phyloP scores from a whole-genome alignment of 2,329 filamentous ascomycete species.

The Trichophyton equinum region DNA sequence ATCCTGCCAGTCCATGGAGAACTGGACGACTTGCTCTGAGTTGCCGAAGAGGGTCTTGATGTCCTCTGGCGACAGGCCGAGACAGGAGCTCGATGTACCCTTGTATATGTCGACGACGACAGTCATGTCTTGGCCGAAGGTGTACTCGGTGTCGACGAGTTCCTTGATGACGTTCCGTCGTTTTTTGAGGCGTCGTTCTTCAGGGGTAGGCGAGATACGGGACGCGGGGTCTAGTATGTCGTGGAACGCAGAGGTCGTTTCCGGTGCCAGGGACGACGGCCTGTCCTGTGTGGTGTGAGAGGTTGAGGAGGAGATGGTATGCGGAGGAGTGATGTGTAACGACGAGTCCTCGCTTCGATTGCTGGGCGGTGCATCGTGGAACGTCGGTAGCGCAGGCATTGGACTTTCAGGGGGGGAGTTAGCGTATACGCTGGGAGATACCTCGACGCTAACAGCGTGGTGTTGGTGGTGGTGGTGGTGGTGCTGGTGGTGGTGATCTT shows the following conservation, averaged over 20 bases:
- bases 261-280: not conserved
- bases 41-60: conserved; percentile 88
- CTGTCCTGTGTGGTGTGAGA: not conserved
- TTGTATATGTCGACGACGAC: conserved; percentile 97
- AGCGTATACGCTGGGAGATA: conserved; percentile 19
- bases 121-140: conserved; percentile 89
- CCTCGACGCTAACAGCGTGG: conserved; percentile 8
- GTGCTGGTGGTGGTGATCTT: conserved; percentile 1
- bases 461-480: conserved; percentile 10
- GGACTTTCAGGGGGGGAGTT: conserved; percentile 10
- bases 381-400: conserved; percentile 9
- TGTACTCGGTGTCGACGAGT: conserved; percentile 80
- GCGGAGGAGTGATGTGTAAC: conserved; percentile 22
- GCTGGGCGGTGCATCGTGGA: conserved; percentile 19
- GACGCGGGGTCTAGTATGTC: conserved; percentile 11
- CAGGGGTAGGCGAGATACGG: conserved; percentile 25
- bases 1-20: conserved; percentile 67
- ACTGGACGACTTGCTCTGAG: conserved; percentile 76
- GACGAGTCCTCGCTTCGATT: conserved; percentile 27
- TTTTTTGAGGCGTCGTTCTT: conserved; percentile 52
- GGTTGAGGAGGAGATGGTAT: conserved; percentile 26
- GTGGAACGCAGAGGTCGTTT: conserved; percentile 10
- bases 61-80: conserved; percentile 68
- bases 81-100: conserved; percentile 71
- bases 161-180: conserved; percentile 81